These are phyloP conservation scores for Ciborinia camelliae DNA, from an alignment of 2,329 filamentous ascomycete species.

Conservation along the genomic window DNA sequence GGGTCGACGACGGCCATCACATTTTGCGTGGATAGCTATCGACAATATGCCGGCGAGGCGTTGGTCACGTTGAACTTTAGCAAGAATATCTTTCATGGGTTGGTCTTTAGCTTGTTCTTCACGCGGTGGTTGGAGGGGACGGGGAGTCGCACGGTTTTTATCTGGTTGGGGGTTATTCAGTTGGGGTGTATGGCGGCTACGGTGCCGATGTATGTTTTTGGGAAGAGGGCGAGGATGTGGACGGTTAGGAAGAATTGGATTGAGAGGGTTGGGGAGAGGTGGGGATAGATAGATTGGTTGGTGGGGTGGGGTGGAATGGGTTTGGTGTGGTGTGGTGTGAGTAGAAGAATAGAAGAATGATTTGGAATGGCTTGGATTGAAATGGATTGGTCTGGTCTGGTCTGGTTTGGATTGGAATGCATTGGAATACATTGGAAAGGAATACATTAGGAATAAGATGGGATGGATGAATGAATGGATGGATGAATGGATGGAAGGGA, in stretches of 20 bases:
- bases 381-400: too few species aligned
- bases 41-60: slow-evolving; percentile 90
- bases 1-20: slow-evolving; percentile 91
- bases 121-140: slow-evolving; percentile 75
- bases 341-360: background rate
- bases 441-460: too few species aligned
- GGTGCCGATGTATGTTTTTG: slow-evolving; percentile 91
- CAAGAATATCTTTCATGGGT: slow-evolving; percentile 90
- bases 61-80: slow-evolving; percentile 91
- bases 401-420: too few species aligned
- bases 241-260: slow-evolving; percentile 82
- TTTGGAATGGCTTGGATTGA: background rate
- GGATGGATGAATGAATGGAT: too few species aligned
- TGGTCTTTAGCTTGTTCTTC: slow-evolving; percentile 86
- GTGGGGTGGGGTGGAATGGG: background rate
- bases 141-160: slow-evolving; percentile 73
- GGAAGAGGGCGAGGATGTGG: slow-evolving; percentile 91
- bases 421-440: too few species aligned
- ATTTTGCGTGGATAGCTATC: slow-evolving; percentile 89
- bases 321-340: background rate
- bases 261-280: slow-evolving; percentile 59
- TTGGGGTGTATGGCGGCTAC: slow-evolving; percentile 68
- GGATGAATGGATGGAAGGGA: too few species aligned
- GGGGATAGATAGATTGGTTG: background rate
- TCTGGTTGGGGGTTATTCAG: slow-evolving; percentile 84